Evolutionary conservation across 805 yeast species (phyloP).

Genomic region (Ogataea paraovalis): DNA sequence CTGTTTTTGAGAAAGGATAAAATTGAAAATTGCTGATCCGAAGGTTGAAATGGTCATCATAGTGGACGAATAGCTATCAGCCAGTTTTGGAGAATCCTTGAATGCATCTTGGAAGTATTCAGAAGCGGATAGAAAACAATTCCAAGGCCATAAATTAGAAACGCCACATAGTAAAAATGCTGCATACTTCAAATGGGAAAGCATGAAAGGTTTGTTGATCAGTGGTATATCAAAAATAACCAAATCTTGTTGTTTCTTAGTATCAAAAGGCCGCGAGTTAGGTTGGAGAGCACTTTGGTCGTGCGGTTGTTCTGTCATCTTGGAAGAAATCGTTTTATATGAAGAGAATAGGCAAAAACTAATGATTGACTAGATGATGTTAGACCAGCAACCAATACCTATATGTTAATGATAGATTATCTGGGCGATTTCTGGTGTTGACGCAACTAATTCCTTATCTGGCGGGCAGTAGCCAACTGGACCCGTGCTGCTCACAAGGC

Average conservation of each 20-base stretch:
- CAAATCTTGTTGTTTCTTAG: conserved; percentile 1
- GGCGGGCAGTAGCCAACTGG: too few relatives aligned
- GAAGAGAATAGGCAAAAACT: not conserved
- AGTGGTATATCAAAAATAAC: conserved; percentile 14
- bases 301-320: not conserved
- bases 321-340: not conserved
- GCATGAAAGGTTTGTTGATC: conserved; percentile 11
- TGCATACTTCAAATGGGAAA: conserved; percentile 38
- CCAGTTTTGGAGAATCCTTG: conserved; percentile 42
- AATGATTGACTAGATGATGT: not conserved
- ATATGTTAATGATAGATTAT: too few relatives aligned
- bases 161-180: conserved; percentile 70
- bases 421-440: too few relatives aligned
- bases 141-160: conserved; percentile 95
- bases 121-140: conserved; percentile 81
- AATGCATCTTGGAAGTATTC: conserved; percentile 71
- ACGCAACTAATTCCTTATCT: too few relatives aligned
- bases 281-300: not conserved
- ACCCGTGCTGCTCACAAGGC: too few relatives aligned
- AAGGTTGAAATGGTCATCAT: conserved; percentile 86
- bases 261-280: not conserved
- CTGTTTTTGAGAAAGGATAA: conserved; percentile 63
- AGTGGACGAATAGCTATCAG: conserved; percentile 66
- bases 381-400: too few relatives aligned
- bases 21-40: conserved; percentile 56